These are phyloP conservation scores for Blastobotrys mokoenaii DNA, from an alignment of 805 yeast genomes.

Conservation along the genomic window DNA sequence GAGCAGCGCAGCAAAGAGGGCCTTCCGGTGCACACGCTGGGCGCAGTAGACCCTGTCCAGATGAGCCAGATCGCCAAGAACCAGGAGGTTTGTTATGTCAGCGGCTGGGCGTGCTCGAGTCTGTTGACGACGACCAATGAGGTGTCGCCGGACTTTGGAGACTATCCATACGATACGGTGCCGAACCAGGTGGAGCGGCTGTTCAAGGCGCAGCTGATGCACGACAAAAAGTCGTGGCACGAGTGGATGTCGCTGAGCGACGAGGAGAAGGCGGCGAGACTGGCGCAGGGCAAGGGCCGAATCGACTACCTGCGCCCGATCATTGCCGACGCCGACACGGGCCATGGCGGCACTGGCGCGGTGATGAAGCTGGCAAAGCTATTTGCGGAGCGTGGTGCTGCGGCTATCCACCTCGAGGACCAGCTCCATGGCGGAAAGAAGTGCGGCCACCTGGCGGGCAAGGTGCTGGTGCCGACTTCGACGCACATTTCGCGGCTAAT, in stretches of 20 bases:
- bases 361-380: constrained; percentile 58
- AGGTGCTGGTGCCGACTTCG: constrained; percentile 51
- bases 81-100: constrained; percentile 46
- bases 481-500: constrained; percentile 46
- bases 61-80: constrained; percentile 48
- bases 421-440: constrained; percentile 59
- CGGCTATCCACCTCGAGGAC: constrained; percentile 59
- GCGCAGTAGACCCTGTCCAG: constrained; percentile 56
- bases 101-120: constrained; percentile 57
- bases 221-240: constrained; percentile 43
- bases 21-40: constrained; percentile 48
- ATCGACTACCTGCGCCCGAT: constrained; percentile 53
- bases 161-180: constrained; percentile 60
- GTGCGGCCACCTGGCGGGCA: constrained; percentile 57
- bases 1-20: constrained; percentile 33
- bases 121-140: constrained; percentile 53
- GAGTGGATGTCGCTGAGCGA: constrained; percentile 29
- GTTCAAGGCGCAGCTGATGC: constrained; percentile 50
- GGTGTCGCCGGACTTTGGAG: constrained; percentile 60
- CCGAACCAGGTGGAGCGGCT: constrained; percentile 58
- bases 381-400: constrained; percentile 61
- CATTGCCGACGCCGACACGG: constrained; percentile 61
- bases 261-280: constrained; percentile 21
- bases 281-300: constrained; percentile 21
- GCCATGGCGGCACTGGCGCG: constrained; percentile 54